Percentiles rank a stretch among this genome's conserved stretches.
Evolutionary conservation across 345 rosid species (phyloP).

Genomic region (Gossypium ekmanianum): DNA sequence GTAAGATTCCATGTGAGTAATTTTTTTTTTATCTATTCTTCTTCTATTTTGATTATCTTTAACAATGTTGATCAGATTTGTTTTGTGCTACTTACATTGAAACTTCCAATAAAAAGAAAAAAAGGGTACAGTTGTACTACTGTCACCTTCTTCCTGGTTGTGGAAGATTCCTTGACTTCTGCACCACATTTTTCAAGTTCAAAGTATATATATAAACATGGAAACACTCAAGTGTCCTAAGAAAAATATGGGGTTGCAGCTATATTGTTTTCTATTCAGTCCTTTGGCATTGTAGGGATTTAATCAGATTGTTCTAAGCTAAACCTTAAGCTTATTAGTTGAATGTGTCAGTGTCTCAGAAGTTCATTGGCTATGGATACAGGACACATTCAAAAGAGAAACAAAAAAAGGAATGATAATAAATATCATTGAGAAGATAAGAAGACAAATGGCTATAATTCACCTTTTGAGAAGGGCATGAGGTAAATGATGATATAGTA

Average conservation of each 20-base stretch:
- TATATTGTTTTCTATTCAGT: not conserved
- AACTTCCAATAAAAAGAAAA: conserved; percentile 22
- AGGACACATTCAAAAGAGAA: not conserved
- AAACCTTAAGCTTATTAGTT: not conserved
- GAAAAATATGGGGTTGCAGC: not conserved
- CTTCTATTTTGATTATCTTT: conserved; percentile 22
- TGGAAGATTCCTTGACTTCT: conserved; percentile 17
- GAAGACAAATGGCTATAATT: conserved; percentile 5
- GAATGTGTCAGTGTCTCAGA: not conserved
- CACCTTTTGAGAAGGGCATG: not conserved
- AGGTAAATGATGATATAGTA: not conserved
- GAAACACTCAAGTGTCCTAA: not conserved
- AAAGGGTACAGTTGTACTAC: not conserved
- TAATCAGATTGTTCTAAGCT: conserved; percentile 7
- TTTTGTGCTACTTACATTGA: conserved; percentile 20
- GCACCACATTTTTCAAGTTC: conserved; percentile 15
- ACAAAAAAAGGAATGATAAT: not conserved
- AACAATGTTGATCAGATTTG: conserved; percentile 4
- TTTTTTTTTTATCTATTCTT: not conserved
- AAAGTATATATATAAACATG: conserved; percentile 7
- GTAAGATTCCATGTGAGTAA: conserved; percentile 11
- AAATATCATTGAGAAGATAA: not conserved
- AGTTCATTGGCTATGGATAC: conserved; percentile 1
- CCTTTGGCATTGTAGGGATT: conserved; percentile 9
- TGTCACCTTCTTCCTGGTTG: conserved; percentile 14